Evolutionary conservation across 768 basidiomycete species (phyloP).

Genomic region (Suillus hirtellus): DNA sequence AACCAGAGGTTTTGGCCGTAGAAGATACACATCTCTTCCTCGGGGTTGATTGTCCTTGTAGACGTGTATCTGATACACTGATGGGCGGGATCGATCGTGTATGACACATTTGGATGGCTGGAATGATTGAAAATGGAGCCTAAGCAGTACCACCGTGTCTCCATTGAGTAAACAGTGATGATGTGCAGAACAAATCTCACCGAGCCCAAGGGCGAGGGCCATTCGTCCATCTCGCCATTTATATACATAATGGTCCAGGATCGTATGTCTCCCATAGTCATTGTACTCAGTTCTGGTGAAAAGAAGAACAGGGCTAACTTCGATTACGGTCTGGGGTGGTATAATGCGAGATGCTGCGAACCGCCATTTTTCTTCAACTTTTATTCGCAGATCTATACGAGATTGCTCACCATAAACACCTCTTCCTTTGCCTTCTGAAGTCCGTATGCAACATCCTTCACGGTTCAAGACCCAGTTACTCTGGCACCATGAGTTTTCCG

Average conservation of each 20-base stretch:
- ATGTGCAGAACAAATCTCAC: slow-evolving; percentile 39
- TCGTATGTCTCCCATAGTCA: slow-evolving; percentile 58
- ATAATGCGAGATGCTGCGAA: slow-evolving; percentile 24
- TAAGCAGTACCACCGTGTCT: slow-evolving; percentile 24
- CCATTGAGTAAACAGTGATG: not conserved
- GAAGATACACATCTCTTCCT: slow-evolving; percentile 80
- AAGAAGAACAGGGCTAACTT: slow-evolving; percentile 84
- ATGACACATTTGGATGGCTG: slow-evolving; percentile 67
- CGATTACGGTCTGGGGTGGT: slow-evolving; percentile 65
- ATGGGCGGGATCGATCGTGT: slow-evolving; percentile 48
- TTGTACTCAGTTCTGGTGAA: slow-evolving; percentile 72
- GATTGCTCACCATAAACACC: slow-evolving; percentile 59
- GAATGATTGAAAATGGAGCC: slow-evolving; percentile 87
- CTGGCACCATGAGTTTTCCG: not conserved
- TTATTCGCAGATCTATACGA: not conserved
- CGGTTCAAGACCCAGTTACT: slow-evolving; percentile 38
- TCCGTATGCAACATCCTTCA: slow-evolving; percentile 48
- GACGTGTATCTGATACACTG: slow-evolving; percentile 69
- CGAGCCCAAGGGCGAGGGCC: slow-evolving; percentile 79
- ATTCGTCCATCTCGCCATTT: slow-evolving; percentile 71
- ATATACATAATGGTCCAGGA: slow-evolving; percentile 76
- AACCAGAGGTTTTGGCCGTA: slow-evolving; percentile 74
- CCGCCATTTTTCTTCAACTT: slow-evolving; percentile 28
- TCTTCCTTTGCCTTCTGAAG: slow-evolving; percentile 51
- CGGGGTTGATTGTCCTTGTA: slow-evolving; percentile 47